Conservation (phyloP, 805 yeast genomes). For the Kodamaea fukazawae region DNA sequence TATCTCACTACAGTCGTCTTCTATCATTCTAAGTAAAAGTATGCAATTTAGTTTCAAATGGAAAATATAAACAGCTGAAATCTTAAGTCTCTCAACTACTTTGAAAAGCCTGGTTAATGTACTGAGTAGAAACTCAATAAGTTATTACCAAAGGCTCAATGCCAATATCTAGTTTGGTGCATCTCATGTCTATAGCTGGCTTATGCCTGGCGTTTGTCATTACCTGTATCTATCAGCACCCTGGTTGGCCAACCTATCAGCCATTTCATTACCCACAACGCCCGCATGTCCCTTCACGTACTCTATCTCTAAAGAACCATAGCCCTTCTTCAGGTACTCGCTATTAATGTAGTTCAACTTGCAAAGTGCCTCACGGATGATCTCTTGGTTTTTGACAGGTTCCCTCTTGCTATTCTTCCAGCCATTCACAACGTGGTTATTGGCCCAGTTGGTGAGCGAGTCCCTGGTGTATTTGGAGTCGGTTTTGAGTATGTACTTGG, state of each 20-base stretch:
- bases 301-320: conserved; percentile 42
- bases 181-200: no score
- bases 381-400: conserved; percentile 50
- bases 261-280: conserved; percentile 66
- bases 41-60: no score
- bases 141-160: no score
- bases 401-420: conserved; percentile 47
- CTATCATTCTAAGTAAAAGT: no score
- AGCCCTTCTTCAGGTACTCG: conserved; percentile 31
- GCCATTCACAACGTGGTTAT: conserved; percentile 55
- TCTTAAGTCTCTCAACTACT: no score
- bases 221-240: conserved; percentile 8
- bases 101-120: no score
- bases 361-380: conserved; percentile 36
- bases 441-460: conserved; percentile 54
- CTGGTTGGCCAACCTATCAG: conserved; percentile 67
- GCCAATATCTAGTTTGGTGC: no score
- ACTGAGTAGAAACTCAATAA: no score
- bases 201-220: no score
- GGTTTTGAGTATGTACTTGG: conserved; percentile 47
- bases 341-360: conserved; percentile 34
- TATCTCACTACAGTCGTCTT: no score
- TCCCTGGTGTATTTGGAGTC: conserved; percentile 72
- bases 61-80: no score
- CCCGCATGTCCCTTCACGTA: conserved; percentile 79